Conservation (phyloP, 192 early-diverging fungal genomes). For the Rhizophagus sp. region DNA sequence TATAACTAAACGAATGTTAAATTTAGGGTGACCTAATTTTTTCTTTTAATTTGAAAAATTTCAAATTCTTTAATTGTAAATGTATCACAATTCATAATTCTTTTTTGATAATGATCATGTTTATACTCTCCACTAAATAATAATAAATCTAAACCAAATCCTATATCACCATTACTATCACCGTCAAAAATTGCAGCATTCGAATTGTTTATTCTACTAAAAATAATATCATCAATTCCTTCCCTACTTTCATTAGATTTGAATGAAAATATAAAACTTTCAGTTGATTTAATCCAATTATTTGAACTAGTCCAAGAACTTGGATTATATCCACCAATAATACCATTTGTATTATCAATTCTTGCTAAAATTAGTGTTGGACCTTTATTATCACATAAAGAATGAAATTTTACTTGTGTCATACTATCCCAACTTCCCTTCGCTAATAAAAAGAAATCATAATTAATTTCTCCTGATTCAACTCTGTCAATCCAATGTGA, state of each 20-base stretch:
- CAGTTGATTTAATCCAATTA: neutral
- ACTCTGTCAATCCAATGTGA: neutral
- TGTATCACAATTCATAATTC: neutral
- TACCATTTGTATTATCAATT: neutral
- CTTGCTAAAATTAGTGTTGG: neutral
- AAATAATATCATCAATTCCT: neutral
- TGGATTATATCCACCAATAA: constrained; percentile 6
- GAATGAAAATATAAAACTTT: constrained; percentile 3
- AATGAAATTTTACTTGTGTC: neutral
- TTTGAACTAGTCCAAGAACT: neutral
- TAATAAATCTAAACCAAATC: neutral
- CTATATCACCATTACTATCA: neutral
- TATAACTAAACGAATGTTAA: no score
- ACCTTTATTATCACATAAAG: neutral
- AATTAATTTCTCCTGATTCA: neutral
- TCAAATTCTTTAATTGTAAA: neutral
- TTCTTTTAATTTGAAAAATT: neutral
- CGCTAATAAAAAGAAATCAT: neutral
- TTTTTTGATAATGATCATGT: neutral
- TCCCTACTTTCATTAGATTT: neutral
- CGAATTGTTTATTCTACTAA: neutral
- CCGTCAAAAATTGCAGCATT: neutral
- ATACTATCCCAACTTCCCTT: neutral
- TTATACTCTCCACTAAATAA: neutral
- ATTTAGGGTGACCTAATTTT: neutral